phyloP scores from a whole-genome alignment of 1,139 yeast species.

The Hansenula lynferdii region DNA sequence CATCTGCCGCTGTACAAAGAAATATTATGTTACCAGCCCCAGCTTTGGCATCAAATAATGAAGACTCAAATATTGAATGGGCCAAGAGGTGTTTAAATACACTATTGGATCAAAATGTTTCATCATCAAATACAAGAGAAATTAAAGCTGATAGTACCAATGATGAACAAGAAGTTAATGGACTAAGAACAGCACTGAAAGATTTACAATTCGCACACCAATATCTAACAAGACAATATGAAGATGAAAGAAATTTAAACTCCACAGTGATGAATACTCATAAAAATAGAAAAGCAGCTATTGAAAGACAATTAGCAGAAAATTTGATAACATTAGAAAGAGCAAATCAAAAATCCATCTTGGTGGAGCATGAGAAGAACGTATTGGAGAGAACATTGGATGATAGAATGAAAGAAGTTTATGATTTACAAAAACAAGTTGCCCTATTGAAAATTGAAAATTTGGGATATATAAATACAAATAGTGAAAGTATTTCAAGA shows the following conservation, averaged over 20 bases:
- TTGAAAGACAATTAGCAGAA: conserved; percentile 41
- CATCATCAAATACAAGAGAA: neutral
- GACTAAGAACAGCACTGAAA: conserved; percentile 50
- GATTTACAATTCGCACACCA: conserved; percentile 63
- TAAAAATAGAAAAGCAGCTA: conserved; percentile 36
- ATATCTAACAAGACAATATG: conserved; percentile 55
- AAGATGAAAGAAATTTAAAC: conserved; percentile 48
- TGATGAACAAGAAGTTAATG: conserved; percentile 28
- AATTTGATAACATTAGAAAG: conserved; percentile 27
- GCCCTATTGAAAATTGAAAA: conserved; percentile 45
- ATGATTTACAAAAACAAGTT: conserved; percentile 42
- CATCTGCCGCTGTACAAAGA: conserved; percentile 49
- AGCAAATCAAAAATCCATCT: conserved; percentile 26
- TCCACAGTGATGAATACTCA: conserved; percentile 43
- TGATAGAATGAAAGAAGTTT: conserved; percentile 42
- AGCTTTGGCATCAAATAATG: conserved; percentile 23
- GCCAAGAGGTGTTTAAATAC: conserved; percentile 48
- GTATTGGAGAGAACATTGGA: conserved; percentile 27
- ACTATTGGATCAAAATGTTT: conserved; percentile 19
- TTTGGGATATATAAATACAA: conserved; percentile 21
- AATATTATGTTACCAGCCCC: conserved; percentile 45
- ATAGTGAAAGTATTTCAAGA: neutral
- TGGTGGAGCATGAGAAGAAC: conserved; percentile 28
- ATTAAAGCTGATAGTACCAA: conserved; percentile 2
- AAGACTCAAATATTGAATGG: conserved; percentile 41